phyloP scores from a whole-genome alignment of 2,329 filamentous ascomycete species.

The Pseudogymnoascus pannorum region DNA sequence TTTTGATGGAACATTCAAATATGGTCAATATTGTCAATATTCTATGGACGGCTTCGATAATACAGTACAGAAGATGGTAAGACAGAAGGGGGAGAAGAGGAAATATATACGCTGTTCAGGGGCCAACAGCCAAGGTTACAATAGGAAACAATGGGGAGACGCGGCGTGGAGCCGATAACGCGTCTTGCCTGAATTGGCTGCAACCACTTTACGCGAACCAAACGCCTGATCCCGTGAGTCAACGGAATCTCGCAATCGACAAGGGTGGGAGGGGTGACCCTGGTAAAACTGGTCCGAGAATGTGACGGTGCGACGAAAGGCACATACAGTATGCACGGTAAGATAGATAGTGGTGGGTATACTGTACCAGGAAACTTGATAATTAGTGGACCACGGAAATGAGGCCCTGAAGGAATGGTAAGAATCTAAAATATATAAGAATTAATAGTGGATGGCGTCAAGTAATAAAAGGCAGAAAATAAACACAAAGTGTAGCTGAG shows the following conservation, averaged over 20 bases:
- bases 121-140: neutral
- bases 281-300: neutral
- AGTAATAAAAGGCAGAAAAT: neutral
- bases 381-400: slow-evolving; percentile 9
- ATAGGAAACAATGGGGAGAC: slow-evolving; percentile 12
- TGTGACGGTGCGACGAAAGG: neutral
- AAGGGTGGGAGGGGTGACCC: neutral
- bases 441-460: neutral
- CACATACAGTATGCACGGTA: neutral
- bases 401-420: neutral
- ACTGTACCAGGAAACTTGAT: neutral
- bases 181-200: slow-evolving; percentile 8
- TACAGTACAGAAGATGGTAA: neutral
- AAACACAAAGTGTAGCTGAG: neutral
- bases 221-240: slow-evolving; percentile 10
- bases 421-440: neutral
- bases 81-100: neutral
- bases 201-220: slow-evolving; percentile 12
- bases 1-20: slow-evolving; percentile 1
- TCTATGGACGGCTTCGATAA: neutral
- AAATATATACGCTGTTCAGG: slow-evolving; percentile 7
- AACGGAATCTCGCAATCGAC: slow-evolving; percentile 1
- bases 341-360: neutral
- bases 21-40: slow-evolving; percentile 8
- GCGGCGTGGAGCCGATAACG: slow-evolving; percentile 8